Percentiles rank a stretch among this genome's conserved stretches.
Evolutionary conservation across 306 rosid genomes (phyloP).

Genomic region (Prunus armeniaca): DNA sequence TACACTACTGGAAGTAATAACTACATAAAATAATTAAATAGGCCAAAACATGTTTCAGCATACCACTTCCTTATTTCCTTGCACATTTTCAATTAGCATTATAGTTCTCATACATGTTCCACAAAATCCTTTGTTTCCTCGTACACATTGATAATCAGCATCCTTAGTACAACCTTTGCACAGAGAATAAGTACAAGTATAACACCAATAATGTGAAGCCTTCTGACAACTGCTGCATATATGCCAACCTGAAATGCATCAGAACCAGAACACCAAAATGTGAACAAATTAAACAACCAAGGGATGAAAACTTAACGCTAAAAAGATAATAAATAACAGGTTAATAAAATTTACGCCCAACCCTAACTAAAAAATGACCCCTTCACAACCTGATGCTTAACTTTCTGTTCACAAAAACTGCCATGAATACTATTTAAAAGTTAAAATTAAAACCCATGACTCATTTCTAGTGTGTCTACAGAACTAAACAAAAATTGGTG

Average conservation of each 20-base stretch:
- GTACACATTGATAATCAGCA: conserved; percentile 77
- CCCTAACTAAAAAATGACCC: no score
- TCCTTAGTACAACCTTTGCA: conserved; percentile 79
- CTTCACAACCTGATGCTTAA: no score
- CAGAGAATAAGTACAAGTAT: conserved; percentile 84
- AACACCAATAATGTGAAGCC: conserved; percentile 89
- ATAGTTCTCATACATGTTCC: conserved; percentile 87
- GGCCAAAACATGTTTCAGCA: conserved; percentile 26
- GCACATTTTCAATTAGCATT: conserved; percentile 74
- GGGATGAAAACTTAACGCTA: neutral
- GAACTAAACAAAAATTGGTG: neutral
- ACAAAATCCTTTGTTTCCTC: conserved; percentile 89
- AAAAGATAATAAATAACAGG: neutral
- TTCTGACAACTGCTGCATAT: conserved; percentile 79
- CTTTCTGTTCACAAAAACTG: no score
- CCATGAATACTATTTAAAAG: no score
- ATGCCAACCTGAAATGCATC: conserved; percentile 86
- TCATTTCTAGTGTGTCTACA: neutral
- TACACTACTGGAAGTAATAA: neutral
- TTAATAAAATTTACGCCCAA: neutral
- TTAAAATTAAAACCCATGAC: no score
- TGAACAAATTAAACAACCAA: conserved; percentile 1
- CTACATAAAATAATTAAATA: neutral
- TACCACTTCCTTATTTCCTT: conserved; percentile 72
- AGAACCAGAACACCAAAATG: conserved; percentile 6